Percentiles rank a stretch among this genome's conserved stretches.
Evolutionary conservation across 805 yeast species (phyloP).

Genomic region (Maudiozyma serrabonitensis): DNA sequence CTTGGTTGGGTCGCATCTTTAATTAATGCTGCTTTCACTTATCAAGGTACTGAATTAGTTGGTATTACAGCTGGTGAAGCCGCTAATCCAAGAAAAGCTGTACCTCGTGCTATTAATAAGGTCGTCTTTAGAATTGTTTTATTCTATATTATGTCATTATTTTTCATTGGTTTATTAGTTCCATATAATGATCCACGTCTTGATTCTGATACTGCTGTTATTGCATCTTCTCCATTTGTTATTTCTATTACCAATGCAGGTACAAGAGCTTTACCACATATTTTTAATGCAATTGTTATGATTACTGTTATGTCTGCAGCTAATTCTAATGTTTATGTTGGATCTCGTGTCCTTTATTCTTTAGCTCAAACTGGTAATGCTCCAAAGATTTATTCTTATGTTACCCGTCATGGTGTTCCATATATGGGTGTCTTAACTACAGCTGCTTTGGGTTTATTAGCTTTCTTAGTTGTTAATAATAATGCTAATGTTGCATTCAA

Average conservation of each 20-base stretch:
- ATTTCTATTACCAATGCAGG: conserved; percentile 60
- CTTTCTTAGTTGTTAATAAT: conserved; percentile 42
- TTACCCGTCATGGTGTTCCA: conserved; percentile 54
- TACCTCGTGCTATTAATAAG: conserved; percentile 58
- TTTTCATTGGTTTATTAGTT: conserved; percentile 56
- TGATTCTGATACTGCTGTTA: conserved; percentile 26
- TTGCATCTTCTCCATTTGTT: conserved; percentile 56
- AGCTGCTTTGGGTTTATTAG: conserved; percentile 48
- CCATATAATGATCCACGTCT: conserved; percentile 51
- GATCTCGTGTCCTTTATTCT: conserved; percentile 59
- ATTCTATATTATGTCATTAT: conserved; percentile 50
- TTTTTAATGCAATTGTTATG: conserved; percentile 63
- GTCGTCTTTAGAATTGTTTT: conserved; percentile 53
- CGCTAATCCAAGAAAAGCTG: conserved; percentile 55
- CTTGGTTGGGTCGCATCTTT: conserved; percentile 46
- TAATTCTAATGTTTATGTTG: conserved; percentile 65
- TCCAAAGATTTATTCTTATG: conserved; percentile 44
- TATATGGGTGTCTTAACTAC: conserved; percentile 45
- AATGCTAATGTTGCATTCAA: conserved; percentile 47
- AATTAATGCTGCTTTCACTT: conserved; percentile 48
- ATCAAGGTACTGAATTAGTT: conserved; percentile 50
- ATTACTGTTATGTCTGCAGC: conserved; percentile 66
- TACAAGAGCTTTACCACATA: conserved; percentile 54
- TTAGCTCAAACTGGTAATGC: conserved; percentile 52
- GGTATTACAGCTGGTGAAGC: conserved; percentile 55